phyloP scores from a whole-genome alignment of 1,284 basidiomycete genomes.

The Rugosomyces carneus region DNA sequence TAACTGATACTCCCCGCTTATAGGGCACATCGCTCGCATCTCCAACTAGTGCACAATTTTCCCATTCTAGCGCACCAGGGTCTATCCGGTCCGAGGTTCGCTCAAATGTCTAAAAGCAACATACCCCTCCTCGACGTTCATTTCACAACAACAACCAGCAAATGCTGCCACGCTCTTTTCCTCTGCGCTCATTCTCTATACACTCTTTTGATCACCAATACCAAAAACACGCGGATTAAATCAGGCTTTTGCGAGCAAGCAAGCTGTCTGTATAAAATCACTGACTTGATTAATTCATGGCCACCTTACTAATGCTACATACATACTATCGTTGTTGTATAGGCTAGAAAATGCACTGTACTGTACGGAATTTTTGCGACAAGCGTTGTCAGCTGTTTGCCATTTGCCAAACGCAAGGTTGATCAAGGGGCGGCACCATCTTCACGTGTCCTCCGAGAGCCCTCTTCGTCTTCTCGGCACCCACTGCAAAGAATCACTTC shows the following conservation, averaged over 20 bases:
- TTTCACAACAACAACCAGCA: not conserved
- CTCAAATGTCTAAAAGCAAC: conserved; percentile 9
- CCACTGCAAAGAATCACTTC: not conserved
- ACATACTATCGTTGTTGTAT: too few species aligned
- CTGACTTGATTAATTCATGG: not conserved
- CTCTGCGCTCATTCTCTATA: not conserved
- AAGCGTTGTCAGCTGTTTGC: too few species aligned
- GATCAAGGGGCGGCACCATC: not conserved
- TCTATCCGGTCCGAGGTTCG: conserved; percentile 14
- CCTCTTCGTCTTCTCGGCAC: too few species aligned
- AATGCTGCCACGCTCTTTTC: not conserved
- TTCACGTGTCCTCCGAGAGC: not conserved
- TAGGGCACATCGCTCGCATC: conserved; percentile 17
- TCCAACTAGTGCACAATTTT: conserved; percentile 15
- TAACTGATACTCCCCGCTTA: not conserved
- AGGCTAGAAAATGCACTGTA: not conserved
- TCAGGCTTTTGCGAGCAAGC: not conserved
- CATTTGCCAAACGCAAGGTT: too few species aligned
- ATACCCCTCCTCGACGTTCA: not conserved
- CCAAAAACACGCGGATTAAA: not conserved
- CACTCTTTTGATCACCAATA: not conserved
- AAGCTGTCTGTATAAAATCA: not conserved
- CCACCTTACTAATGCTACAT: not conserved
- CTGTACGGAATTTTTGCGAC: not conserved
- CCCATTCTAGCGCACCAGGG: conserved; percentile 12